Evolutionary conservation across 345 rosid species (phyloP).

Genomic region (Arabis hirsuta): DNA sequence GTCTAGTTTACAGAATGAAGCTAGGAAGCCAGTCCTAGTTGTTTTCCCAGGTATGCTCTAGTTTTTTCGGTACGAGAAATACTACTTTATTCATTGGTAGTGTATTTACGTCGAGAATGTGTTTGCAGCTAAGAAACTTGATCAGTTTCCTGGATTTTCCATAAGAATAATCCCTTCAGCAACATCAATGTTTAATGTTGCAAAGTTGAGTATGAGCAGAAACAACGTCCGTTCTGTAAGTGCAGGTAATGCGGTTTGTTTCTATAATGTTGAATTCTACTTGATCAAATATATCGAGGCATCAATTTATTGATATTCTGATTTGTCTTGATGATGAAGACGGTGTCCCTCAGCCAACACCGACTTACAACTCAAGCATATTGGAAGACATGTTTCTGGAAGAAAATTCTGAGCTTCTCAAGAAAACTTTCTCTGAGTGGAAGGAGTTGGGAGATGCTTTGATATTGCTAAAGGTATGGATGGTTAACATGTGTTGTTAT

Average conservation of each 20-base stretch:
- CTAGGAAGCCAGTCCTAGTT: constrained; percentile 80
- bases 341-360: constrained; percentile 59
- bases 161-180: constrained; percentile 81
- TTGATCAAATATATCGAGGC: constrained; percentile 5
- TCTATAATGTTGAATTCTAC: constrained; percentile 2
- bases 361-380: constrained; percentile 77
- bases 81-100: neutral
- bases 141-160: constrained; percentile 60
- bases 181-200: constrained; percentile 58
- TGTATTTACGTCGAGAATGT: constrained; percentile 20
- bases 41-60: constrained; percentile 68
- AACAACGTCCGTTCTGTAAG: constrained; percentile 68
- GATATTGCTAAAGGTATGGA: constrained; percentile 73
- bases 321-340: constrained; percentile 46
- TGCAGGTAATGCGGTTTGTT: constrained; percentile 52
- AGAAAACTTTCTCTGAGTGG: constrained; percentile 61
- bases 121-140: constrained; percentile 54
- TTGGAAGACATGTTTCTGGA: constrained; percentile 85
- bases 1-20: constrained; percentile 83
- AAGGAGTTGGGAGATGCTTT: constrained; percentile 72
- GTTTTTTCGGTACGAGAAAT: neutral
- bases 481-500: constrained; percentile 19
- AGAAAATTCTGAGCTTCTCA: constrained; percentile 62
- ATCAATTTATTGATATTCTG: constrained; percentile 13
- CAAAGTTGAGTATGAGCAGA: constrained; percentile 70